Conservation (phyloP, 2,329 filamentous ascomycete genomes). For the Diaporthe sp. region DNA sequence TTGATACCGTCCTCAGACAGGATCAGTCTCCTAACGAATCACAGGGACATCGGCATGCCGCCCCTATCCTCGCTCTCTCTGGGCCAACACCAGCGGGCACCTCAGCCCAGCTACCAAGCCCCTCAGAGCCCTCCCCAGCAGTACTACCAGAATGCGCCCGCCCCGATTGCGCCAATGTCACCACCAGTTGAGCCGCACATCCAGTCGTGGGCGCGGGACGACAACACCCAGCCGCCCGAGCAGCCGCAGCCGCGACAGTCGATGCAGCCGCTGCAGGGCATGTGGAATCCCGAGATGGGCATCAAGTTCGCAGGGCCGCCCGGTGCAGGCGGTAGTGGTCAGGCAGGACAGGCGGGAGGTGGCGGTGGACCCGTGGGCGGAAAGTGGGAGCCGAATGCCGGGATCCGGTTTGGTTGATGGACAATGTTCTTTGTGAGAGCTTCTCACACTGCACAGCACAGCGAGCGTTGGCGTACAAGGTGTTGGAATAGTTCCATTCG, state of each 20-base stretch:
- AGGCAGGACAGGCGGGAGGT: conserved; percentile 34
- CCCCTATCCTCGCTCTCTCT: conserved; percentile 60
- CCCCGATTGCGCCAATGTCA: conserved; percentile 45
- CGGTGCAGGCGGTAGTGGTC: conserved; percentile 41
- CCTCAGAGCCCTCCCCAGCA: conserved; percentile 44
- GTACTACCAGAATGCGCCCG: conserved; percentile 48
- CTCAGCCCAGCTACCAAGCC: conserved; percentile 35
- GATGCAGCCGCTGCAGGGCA: conserved; percentile 60
- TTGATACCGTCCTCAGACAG: conserved; percentile 41
- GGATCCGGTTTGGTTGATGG: conserved; percentile 67
- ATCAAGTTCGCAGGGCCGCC: conserved; percentile 78
- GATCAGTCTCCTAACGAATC: conserved; percentile 5
- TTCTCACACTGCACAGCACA: background rate
- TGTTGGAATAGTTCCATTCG: background rate
- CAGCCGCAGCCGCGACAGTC: conserved; percentile 65
- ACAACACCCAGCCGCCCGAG: conserved; percentile 67
- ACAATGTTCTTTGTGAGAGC: background rate
- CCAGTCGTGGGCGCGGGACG: conserved; percentile 66
- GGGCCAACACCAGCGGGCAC: conserved; percentile 51
- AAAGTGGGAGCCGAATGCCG: conserved; percentile 72
- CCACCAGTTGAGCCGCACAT: conserved; percentile 64
- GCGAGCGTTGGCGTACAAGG: conserved; percentile 14
- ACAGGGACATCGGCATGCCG: conserved; percentile 67
- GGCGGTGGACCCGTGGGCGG: conserved; percentile 50
- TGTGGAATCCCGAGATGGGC: conserved; percentile 86